These are phyloP conservation scores for Macrocystidia cucumis DNA, from an alignment of 1,284 basidiomycete genomes.

Conservation along the genomic window DNA sequence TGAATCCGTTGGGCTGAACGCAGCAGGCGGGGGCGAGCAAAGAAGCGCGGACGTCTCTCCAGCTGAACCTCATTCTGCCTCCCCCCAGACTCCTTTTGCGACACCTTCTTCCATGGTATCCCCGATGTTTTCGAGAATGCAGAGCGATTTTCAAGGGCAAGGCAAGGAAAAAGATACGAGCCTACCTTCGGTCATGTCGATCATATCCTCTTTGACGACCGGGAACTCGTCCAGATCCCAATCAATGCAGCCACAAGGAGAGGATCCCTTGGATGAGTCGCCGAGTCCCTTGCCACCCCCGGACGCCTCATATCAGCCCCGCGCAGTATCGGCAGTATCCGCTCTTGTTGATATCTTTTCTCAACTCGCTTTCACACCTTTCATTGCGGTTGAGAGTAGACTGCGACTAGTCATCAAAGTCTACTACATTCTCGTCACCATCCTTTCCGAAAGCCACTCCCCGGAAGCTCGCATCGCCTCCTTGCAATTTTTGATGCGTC, in stretches of 20 bases:
- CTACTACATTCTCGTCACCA: constrained; percentile 40
- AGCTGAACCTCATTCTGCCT: constrained; percentile 27
- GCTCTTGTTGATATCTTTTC: constrained; percentile 62
- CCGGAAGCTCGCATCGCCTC: constrained; percentile 63
- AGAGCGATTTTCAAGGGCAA: constrained; percentile 38
- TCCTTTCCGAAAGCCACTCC: constrained; percentile 40
- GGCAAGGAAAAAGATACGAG: constrained; percentile 25
- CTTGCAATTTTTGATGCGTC: constrained; percentile 84
- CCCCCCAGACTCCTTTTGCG: constrained; percentile 19
- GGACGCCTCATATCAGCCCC: constrained; percentile 26
- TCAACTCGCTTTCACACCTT: constrained; percentile 63
- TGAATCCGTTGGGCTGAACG: constrained; percentile 26
- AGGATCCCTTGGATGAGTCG: constrained; percentile 2
- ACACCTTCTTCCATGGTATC: constrained; percentile 33
- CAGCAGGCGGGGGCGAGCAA: constrained; percentile 18
- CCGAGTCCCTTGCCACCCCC: constrained; percentile 10
- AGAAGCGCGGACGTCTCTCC: constrained; percentile 35
- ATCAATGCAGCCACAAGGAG: constrained; percentile 30
- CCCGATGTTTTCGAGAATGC: constrained; percentile 46
- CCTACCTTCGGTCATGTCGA: constrained; percentile 54
- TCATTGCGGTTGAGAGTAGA: constrained; percentile 36
- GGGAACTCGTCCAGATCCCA: constrained; percentile 48
- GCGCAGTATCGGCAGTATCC: constrained; percentile 51
- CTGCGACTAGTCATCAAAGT: constrained; percentile 43
- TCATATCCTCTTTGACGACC: constrained; percentile 51